Conservation (phyloP, 1,139 yeast genomes). For the Scheffersomyces insectosa region DNA sequence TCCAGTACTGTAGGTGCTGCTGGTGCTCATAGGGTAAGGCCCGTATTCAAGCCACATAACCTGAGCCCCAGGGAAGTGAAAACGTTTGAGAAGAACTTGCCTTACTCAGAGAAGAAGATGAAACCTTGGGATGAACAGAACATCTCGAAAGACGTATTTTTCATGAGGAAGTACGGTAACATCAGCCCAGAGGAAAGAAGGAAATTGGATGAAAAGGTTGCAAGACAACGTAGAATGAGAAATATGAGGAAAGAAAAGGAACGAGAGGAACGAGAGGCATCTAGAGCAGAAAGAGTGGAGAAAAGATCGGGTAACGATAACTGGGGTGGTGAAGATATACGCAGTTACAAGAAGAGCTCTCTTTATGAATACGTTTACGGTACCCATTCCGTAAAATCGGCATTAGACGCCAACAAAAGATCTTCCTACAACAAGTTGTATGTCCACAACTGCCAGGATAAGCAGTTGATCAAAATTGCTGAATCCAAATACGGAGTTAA, state of each 20-base stretch:
- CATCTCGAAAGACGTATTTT: constrained; percentile 43
- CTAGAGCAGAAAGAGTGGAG: constrained; percentile 54
- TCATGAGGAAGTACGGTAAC: constrained; percentile 38
- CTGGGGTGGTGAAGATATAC: not conserved
- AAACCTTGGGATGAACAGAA: constrained; percentile 44
- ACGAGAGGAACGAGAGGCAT: constrained; percentile 60
- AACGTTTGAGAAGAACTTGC: constrained; percentile 19
- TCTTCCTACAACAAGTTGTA: constrained; percentile 52
- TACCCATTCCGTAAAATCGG: constrained; percentile 72
- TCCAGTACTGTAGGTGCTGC: too few relatives aligned
- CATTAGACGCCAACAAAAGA: constrained; percentile 58
- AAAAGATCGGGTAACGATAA: constrained; percentile 48
- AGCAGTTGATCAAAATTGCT: constrained; percentile 46
- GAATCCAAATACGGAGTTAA: constrained; percentile 41
- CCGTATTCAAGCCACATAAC: constrained; percentile 20
- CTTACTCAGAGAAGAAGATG: constrained; percentile 11
- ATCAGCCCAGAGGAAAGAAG: constrained; percentile 29
- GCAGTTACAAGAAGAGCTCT: constrained; percentile 33
- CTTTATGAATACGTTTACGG: constrained; percentile 74
- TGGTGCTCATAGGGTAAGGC: constrained; percentile 2
- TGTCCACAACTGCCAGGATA: constrained; percentile 43
- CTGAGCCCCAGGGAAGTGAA: constrained; percentile 11
- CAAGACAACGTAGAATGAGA: constrained; percentile 30
- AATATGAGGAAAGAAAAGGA: constrained; percentile 10
- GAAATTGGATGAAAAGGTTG: constrained; percentile 35